Percentiles rank a stretch among this genome's conserved stretches.
These are phyloP conservation scores for Coelastrella sp. DNA, from an alignment of 139 green algal species.

Conservation along the genomic window DNA sequence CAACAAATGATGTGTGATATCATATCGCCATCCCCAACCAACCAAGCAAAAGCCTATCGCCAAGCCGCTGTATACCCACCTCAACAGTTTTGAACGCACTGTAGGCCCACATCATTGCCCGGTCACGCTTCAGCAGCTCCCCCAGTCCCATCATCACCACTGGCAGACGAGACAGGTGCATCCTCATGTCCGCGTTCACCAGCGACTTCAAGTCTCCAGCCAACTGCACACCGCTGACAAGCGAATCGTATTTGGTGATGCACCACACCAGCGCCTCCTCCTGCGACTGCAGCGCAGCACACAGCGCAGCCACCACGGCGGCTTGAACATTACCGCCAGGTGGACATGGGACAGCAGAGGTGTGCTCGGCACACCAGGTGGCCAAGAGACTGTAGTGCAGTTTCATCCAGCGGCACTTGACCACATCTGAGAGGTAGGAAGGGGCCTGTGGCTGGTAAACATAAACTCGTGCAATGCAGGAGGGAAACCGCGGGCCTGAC, in stretches of 20 bases:
- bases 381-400: not conserved
- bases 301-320: not conserved
- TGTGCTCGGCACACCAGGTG: not conserved
- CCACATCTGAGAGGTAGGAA: too few relatives aligned
- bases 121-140: not conserved
- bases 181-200: not conserved
- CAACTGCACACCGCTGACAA: not conserved
- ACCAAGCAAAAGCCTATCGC: not conserved
- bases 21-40: too few relatives aligned
- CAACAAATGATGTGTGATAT: not conserved
- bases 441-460: too few relatives aligned
- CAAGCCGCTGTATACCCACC: not conserved
- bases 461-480: too few relatives aligned
- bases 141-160: slow-evolving; percentile 29
- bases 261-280: slow-evolving; percentile 36
- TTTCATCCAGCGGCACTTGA: not conserved
- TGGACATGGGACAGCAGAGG: not conserved
- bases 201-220: not conserved
- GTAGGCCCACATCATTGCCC: slow-evolving; percentile 31
- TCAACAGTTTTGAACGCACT: not conserved
- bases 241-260: not conserved
- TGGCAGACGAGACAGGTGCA: slow-evolving; percentile 17
- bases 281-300: not conserved
- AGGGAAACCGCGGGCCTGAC: not conserved
- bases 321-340: not conserved